phyloP scores from a whole-genome alignment of 768 basidiomycete genomes.

The Fibroporia radiculosa region DNA sequence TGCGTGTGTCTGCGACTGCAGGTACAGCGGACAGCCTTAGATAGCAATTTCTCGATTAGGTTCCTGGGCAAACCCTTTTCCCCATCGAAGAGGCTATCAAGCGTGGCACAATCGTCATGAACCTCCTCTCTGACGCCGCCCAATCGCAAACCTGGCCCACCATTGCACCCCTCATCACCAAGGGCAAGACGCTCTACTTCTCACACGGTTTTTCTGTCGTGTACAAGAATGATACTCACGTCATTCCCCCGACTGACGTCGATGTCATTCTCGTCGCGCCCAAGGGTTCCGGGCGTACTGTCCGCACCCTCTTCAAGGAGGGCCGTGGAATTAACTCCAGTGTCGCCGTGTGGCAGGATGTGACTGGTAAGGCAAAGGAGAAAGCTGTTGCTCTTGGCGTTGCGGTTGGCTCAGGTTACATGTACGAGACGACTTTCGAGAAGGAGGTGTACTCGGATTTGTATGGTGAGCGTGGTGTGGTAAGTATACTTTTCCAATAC shows the following conservation, averaged over 20 bases:
- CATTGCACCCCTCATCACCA: conserved; percentile 90
- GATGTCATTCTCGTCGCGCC: conserved; percentile 99
- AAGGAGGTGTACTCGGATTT: conserved; percentile 99
- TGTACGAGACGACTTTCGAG: conserved; percentile 98
- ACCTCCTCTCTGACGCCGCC: conserved; percentile 98
- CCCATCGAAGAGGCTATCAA: conserved; percentile 96
- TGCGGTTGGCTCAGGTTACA: conserved; percentile 91
- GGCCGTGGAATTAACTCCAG: conserved; percentile 97
- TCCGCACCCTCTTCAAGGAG: conserved; percentile 99
- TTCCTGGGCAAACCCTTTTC: conserved; percentile 96
- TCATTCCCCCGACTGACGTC: conserved; percentile 85
- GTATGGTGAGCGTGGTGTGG: conserved; percentile 99
- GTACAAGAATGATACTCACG: conserved; percentile 95
- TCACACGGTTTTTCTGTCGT: conserved; percentile 99
- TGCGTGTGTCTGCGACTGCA: too few species aligned
- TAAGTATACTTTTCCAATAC: too few species aligned
- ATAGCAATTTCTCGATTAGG: conserved; percentile 38
- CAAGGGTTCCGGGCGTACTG: conserved; percentile 97
- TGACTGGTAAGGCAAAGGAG: conserved; percentile 96
- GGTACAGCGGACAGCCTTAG: too few species aligned
- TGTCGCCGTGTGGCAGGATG: conserved; percentile 94
- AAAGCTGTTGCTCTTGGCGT: conserved; percentile 94
- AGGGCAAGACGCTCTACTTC: conserved; percentile 99
- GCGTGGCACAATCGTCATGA: conserved; percentile 98
- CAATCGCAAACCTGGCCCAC: conserved; percentile 93